These are phyloP conservation scores for Fusarium pininemorale DNA, from an alignment of 2,329 filamentous ascomycete species.

Conservation along the genomic window DNA sequence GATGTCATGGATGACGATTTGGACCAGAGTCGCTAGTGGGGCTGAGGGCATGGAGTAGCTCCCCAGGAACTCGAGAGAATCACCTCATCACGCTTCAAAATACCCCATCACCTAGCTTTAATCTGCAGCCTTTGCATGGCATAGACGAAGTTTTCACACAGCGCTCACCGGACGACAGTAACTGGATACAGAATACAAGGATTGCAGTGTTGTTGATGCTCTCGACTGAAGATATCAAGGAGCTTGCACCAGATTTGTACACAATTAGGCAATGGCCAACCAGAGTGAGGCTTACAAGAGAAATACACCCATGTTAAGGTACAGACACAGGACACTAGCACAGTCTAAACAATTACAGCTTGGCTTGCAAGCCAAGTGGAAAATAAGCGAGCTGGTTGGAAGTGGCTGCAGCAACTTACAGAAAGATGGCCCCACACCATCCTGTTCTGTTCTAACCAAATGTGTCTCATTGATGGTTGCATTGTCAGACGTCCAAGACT, in stretches of 20 bases:
- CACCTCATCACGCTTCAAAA: conserved; percentile 8
- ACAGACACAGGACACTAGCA: conserved; percentile 12
- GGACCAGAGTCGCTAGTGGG: conserved; percentile 22
- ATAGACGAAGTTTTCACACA: background rate
- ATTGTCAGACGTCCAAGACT: conserved; percentile 37
- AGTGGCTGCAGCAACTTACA: conserved; percentile 38
- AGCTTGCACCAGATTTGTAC: conserved; percentile 34
- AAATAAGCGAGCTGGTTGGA: conserved; percentile 29
- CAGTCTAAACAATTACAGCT: conserved; percentile 20
- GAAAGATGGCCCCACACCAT: conserved; percentile 19
- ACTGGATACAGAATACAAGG: background rate
- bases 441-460: conserved; percentile 25
- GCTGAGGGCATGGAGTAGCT: conserved; percentile 12
- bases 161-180: conserved; percentile 28
- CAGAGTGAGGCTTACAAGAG: conserved; percentile 1
- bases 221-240: conserved; percentile 10
- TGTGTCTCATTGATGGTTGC: conserved; percentile 36
- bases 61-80: conserved; percentile 13
- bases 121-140: background rate
- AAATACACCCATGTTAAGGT: conserved; percentile 17
- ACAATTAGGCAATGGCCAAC: background rate
- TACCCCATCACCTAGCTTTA: background rate
- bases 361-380: conserved; percentile 28
- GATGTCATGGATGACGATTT: conserved; percentile 38
- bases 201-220: conserved; percentile 1